Base-by-base conservation (phyloP, 208 protist species). In the Polymyxa betae region DNA sequence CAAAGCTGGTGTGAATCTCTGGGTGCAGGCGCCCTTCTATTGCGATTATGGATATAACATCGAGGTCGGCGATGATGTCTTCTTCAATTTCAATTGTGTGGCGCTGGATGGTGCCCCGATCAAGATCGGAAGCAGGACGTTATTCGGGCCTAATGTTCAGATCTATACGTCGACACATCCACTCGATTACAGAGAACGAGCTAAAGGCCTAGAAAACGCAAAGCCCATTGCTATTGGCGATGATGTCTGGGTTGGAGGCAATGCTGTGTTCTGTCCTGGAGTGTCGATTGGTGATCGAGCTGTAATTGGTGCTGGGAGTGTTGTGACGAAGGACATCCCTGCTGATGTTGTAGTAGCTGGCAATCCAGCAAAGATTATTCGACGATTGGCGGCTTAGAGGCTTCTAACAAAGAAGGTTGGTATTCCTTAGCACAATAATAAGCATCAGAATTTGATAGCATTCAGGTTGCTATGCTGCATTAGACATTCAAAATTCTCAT, bases 31-130 rank as follows among this genome's bases (percentile, higher is more conserved):
- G 0, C 93, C 95, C 0, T 94, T 97, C 77, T 88, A 92, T n/a
- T 97, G 90, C 46, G 95, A 96, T 90, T 96, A 96, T 90, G 96
- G 95, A 10, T 93, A 72, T 29, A 93, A 97, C 93, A 95, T 96
- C 38, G 78, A 88, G 10, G 0, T 96, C n/a, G 95, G 95, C 5
- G 91, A 94, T n/a, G 88, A 91, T 77, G 92, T 96, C 38, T 94
- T 94, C 90, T 52, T 94, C 5, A 96, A 96, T 77, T 96, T 94
- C 90, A 89, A 94, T 52, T 96, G 93, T 91, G 91, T 93, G 0
- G 90, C 96, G 38, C 90, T 97, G 0, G 96, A 97, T 92, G 89
- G 93, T 29, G 91, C 88, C n/a, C 49, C 87, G 87, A 92, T 97
- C 38, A 90, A 88, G 72, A 95, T 98, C 38, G 95, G 95, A 38